Evolutionary conservation across 495 filamentous ascomycete species (phyloP).

Genomic region (Penicillium taxi): DNA sequence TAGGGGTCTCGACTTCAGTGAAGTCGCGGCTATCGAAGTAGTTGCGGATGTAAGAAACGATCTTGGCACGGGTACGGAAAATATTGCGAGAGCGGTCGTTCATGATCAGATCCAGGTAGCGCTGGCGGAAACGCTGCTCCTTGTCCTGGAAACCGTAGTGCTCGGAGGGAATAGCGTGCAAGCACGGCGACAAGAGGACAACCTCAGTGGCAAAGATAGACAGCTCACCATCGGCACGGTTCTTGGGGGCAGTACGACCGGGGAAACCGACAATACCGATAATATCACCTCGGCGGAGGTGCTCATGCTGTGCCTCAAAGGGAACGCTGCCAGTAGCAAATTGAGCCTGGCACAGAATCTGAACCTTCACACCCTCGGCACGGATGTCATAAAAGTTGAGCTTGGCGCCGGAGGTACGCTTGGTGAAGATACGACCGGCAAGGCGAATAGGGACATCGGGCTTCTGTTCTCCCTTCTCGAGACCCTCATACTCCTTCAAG

Average conservation of each 20-base stretch:
- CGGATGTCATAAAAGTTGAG: slow-evolving; percentile 91
- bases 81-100: slow-evolving; percentile 76
- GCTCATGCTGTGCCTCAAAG: slow-evolving; percentile 83
- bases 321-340: slow-evolving; percentile 51
- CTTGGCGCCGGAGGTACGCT: slow-evolving; percentile 73
- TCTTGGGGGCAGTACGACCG: slow-evolving; percentile 85
- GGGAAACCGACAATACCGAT: slow-evolving; percentile 84
- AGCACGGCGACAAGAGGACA: slow-evolving; percentile 76
- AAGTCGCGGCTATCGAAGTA: slow-evolving; percentile 84
- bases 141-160: slow-evolving; percentile 92
- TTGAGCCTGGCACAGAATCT: slow-evolving; percentile 86
- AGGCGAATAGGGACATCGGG: slow-evolving; percentile 64
- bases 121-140: slow-evolving; percentile 83
- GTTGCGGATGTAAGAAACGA: slow-evolving; percentile 73
- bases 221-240: slow-evolving; percentile 75
- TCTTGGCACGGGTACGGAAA: slow-evolving; percentile 74
- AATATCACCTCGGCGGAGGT: slow-evolving; percentile 83
- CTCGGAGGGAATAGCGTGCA: slow-evolving; percentile 88
- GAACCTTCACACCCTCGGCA: slow-evolving; percentile 73
- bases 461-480: slow-evolving; percentile 79
- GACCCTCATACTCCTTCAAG: slow-evolving; percentile 59
- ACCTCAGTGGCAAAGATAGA: slow-evolving; percentile 89
- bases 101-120: slow-evolving; percentile 94
- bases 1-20: slow-evolving; percentile 92
- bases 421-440: slow-evolving; percentile 82